Conservation (phyloP, 2,329 filamentous ascomycete species). For the Fusarium subtropicale region DNA sequence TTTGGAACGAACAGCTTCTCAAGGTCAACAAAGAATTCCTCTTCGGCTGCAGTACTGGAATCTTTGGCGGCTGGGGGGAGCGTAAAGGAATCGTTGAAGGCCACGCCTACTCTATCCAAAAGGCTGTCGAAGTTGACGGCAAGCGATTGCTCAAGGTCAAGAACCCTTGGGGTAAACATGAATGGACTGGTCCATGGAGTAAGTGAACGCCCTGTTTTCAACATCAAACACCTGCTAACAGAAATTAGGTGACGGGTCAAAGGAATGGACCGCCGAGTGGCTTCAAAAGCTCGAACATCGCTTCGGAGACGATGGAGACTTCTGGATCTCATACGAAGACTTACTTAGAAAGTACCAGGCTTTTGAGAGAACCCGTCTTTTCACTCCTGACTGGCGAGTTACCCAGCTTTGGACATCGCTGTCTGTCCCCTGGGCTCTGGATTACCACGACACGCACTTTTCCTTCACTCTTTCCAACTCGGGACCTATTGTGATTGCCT, state of each 20-base stretch:
- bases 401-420: slow-evolving; percentile 62
- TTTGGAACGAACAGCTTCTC: slow-evolving; percentile 83
- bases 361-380: slow-evolving; percentile 69
- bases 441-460: slow-evolving; percentile 67
- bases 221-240: slow-evolving; percentile 24
- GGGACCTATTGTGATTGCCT: slow-evolving; percentile 65
- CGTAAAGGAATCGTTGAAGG: slow-evolving; percentile 68
- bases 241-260: slow-evolving; percentile 73
- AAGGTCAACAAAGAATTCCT: slow-evolving; percentile 83
- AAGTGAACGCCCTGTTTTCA: slow-evolving; percentile 9
- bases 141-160: slow-evolving; percentile 72
- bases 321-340: slow-evolving; percentile 70
- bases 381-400: slow-evolving; percentile 65
- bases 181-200: slow-evolving; percentile 85
- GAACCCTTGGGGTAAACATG: slow-evolving; percentile 84
- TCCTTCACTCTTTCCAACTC: slow-evolving; percentile 61
- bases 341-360: slow-evolving; percentile 69
- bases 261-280: slow-evolving; percentile 86
- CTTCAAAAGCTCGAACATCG: slow-evolving; percentile 77
- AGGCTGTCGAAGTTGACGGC: slow-evolving; percentile 66
- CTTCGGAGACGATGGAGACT: slow-evolving; percentile 80
- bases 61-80: slow-evolving; percentile 52
- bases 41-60: slow-evolving; percentile 69
- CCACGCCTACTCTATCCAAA: slow-evolving; percentile 72
- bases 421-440: slow-evolving; percentile 66